phyloP scores from a whole-genome alignment of 768 basidiomycete species.

The Suillus ampliporus region DNA sequence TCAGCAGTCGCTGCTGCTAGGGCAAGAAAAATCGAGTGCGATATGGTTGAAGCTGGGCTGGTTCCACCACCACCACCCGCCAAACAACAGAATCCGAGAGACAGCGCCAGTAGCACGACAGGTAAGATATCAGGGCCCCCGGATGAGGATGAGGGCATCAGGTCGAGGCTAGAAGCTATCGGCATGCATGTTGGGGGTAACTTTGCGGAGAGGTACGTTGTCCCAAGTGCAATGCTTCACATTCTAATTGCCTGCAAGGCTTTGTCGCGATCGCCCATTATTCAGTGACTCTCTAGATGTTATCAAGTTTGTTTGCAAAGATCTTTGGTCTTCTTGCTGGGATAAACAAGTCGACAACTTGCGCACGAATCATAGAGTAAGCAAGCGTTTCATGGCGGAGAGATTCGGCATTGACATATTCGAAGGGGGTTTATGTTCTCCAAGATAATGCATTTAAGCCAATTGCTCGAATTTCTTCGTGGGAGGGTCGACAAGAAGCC shows the following conservation, averaged over 20 bases:
- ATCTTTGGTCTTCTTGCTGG: slow-evolving; percentile 91
- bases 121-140: slow-evolving; percentile 24
- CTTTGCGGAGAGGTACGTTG: slow-evolving; percentile 78
- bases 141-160: slow-evolving; percentile 75
- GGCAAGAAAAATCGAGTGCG: slow-evolving; percentile 70
- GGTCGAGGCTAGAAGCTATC: slow-evolving; percentile 76
- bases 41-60: slow-evolving; percentile 82
- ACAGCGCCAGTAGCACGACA: slow-evolving; percentile 40
- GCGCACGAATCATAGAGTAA: slow-evolving; percentile 90
- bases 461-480: slow-evolving; percentile 78
- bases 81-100: slow-evolving; percentile 39
- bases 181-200: slow-evolving; percentile 88
- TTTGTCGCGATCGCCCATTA: slow-evolving; percentile 75
- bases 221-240: neutral
- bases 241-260: slow-evolving; percentile 45
- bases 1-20: slow-evolving; percentile 73
- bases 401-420: neutral
- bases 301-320: slow-evolving; percentile 96
- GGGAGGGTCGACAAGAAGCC: slow-evolving; percentile 77
- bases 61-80: slow-evolving; percentile 55
- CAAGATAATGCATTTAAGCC: slow-evolving; percentile 93
- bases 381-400: slow-evolving; percentile 27
- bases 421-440: slow-evolving; percentile 88
- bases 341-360: slow-evolving; percentile 96
- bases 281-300: slow-evolving; percentile 87